These are phyloP conservation scores for Pistacia integerrima DNA, from an alignment of 345 rosid genomes.

Conservation along the genomic window DNA sequence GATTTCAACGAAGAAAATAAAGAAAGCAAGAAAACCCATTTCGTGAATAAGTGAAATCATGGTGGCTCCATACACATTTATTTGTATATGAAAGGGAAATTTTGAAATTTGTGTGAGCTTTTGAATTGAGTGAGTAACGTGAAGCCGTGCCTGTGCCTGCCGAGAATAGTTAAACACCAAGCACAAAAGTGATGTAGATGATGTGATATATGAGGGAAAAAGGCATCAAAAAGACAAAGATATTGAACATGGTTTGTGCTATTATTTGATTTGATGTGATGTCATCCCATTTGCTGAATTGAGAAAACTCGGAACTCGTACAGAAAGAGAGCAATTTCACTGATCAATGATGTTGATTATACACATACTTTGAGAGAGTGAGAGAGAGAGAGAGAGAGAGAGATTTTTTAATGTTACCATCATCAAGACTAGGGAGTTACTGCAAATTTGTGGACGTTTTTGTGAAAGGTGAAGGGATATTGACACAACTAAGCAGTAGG, in stretches of 20 bases:
- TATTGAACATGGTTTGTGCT: constrained; percentile 14
- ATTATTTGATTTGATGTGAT: constrained; percentile 16
- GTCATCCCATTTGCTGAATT: constrained; percentile 23
- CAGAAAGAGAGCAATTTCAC: constrained; percentile 13
- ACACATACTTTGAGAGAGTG: not conserved
- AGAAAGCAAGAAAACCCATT: constrained; percentile 6
- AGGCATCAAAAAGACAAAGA: constrained; percentile 22
- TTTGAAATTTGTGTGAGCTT: too few relatives aligned
- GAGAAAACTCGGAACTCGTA: constrained; percentile 20
- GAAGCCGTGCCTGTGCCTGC: too few relatives aligned
- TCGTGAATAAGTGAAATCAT: too few relatives aligned
- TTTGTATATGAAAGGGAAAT: too few relatives aligned
- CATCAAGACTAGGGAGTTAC: not conserved
- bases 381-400: too few relatives aligned
- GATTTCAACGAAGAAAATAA: not conserved
- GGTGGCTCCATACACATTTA: too few relatives aligned
- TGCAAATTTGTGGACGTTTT: constrained; percentile 2
- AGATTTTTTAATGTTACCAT: not conserved
- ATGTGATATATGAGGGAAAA: constrained; percentile 34
- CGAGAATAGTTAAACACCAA: constrained; percentile 10
- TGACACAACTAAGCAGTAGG: not conserved
- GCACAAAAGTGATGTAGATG: constrained; percentile 25
- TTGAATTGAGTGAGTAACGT: too few relatives aligned
- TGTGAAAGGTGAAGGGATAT: not conserved
- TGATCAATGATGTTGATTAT: constrained; percentile 34